Conservation (phyloP, 192 early-diverging fungal genomes). For the Dissophora ornata region DNA sequence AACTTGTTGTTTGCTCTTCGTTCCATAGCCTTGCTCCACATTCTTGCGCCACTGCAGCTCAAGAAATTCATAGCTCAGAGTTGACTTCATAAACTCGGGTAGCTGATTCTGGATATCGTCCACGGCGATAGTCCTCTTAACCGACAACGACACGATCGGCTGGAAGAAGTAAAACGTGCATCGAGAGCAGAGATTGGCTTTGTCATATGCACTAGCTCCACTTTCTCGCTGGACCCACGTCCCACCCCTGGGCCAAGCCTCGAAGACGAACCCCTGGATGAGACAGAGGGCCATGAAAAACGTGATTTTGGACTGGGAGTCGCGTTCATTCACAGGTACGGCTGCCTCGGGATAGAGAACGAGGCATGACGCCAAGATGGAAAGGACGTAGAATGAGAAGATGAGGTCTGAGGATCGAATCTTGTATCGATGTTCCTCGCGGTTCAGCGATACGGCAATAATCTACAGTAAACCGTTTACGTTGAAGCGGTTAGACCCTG, state of each 20-base stretch:
- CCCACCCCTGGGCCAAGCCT: slow-evolving; percentile 27
- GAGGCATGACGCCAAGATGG: background rate
- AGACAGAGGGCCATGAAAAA: background rate
- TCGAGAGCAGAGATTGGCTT: slow-evolving; percentile 26
- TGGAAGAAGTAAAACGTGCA: slow-evolving; percentile 28
- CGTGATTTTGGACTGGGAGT: background rate
- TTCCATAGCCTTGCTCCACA: background rate
- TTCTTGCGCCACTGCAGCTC: slow-evolving; percentile 13
- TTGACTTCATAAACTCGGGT: slow-evolving; percentile 6
- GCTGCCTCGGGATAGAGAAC: background rate
- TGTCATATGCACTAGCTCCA: slow-evolving; percentile 30
- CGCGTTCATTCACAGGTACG: background rate
- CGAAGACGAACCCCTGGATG: slow-evolving; percentile 14
- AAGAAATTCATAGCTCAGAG: background rate
- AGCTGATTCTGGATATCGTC: slow-evolving; percentile 28
- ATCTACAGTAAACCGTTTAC: background rate
- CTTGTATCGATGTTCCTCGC: slow-evolving; percentile 19
- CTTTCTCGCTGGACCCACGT: slow-evolving; percentile 18
- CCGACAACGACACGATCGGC: slow-evolving; percentile 21
- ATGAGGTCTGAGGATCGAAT: slow-evolving; percentile 36
- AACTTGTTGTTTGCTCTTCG: background rate
- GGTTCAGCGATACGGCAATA: slow-evolving; percentile 8
- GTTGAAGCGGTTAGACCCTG: background rate
- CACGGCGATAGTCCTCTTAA: slow-evolving; percentile 9
- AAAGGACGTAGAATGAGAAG: slow-evolving; percentile 15